Conservation (phyloP, 2,329 filamentous ascomycete genomes). For the Macroventuria anomochaeta region DNA sequence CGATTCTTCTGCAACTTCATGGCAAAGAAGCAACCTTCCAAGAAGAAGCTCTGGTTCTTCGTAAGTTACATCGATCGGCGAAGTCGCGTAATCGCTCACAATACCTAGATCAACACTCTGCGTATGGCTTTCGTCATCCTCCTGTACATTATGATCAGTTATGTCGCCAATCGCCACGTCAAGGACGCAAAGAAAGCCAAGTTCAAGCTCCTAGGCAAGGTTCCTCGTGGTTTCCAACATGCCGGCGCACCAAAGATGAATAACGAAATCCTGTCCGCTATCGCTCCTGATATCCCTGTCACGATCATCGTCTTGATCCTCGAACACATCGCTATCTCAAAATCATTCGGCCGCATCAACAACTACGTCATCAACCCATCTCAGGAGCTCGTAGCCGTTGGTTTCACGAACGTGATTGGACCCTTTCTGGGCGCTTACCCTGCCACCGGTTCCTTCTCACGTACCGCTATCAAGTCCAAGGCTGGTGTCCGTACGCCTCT, state of each 20-base stretch:
- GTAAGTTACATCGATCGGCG: conserved; percentile 16
- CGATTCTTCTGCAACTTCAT: conserved; percentile 68
- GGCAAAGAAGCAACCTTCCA: conserved; percentile 72
- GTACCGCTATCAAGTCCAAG: conserved; percentile 97
- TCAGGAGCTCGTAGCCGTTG: conserved; percentile 94
- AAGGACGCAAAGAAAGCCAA: conserved; percentile 58
- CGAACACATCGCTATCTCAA: conserved; percentile 96
- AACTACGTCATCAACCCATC: conserved; percentile 98
- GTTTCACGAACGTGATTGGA: conserved; percentile 85
- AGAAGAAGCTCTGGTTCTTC: conserved; percentile 87
- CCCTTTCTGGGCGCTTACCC: conserved; percentile 92
- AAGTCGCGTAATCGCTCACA: background rate
- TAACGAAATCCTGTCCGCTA: conserved; percentile 68
- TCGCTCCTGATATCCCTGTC: conserved; percentile 77
- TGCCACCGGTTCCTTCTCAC: conserved; percentile 92
- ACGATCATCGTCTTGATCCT: conserved; percentile 92
- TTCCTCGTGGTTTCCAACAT: conserved; percentile 87
- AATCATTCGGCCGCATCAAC: conserved; percentile 93
- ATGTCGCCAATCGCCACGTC: conserved; percentile 71
- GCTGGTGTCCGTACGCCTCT: conserved; percentile 92
- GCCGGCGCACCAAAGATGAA: conserved; percentile 76
- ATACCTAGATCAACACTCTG: conserved; percentile 69
- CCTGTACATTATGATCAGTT: conserved; percentile 91
- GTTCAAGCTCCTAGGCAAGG: conserved; percentile 75
- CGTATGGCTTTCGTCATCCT: conserved; percentile 91